Conservation (phyloP, 139 green algal species). For the Picochlorum sp. region DNA sequence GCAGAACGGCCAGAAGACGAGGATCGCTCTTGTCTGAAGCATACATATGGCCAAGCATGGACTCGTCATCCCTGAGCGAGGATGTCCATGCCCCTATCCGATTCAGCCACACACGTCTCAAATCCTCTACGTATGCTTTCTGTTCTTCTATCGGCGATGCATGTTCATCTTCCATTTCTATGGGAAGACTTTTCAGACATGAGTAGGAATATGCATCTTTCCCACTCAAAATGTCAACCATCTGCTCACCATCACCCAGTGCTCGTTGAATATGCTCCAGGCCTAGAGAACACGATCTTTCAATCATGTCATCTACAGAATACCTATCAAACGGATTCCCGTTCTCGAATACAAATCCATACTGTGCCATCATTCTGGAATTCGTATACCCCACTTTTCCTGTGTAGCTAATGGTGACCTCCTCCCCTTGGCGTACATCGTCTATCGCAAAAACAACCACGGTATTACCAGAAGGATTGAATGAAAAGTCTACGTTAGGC, state of each 20-base stretch:
- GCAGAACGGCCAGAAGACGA: not conserved
- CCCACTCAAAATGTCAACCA: slow-evolving; percentile 23
- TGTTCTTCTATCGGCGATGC: slow-evolving; percentile 2
- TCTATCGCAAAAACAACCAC: slow-evolving; percentile 41
- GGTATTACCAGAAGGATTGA: not conserved
- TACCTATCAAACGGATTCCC: slow-evolving; percentile 43
- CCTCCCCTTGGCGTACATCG: slow-evolving; percentile 20
- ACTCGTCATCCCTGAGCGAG: slow-evolving; percentile 12
- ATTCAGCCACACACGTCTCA: slow-evolving; percentile 1
- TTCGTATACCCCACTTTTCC: slow-evolving; percentile 31
- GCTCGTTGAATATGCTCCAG: slow-evolving; percentile 15
- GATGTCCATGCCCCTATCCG: slow-evolving; percentile 11
- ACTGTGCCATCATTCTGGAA: slow-evolving; percentile 40
- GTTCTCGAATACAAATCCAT: slow-evolving; percentile 41
- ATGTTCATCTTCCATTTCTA: slow-evolving; percentile 12
- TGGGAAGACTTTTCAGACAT: slow-evolving; percentile 34
- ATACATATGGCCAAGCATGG: slow-evolving; percentile 7
- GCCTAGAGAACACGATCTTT: slow-evolving; percentile 20
- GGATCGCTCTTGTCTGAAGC: not conserved
- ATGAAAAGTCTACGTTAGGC: slow-evolving; percentile 40
- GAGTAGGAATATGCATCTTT: slow-evolving; percentile 23
- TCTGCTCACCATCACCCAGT: slow-evolving; percentile 27
- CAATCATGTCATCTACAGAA: slow-evolving; percentile 5
- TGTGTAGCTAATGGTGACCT: slow-evolving; percentile 55
- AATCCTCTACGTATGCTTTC: not conserved